These are phyloP conservation scores for Sugiyamaella paludigena DNA, from an alignment of 1,139 yeast species.

Conservation along the genomic window DNA sequence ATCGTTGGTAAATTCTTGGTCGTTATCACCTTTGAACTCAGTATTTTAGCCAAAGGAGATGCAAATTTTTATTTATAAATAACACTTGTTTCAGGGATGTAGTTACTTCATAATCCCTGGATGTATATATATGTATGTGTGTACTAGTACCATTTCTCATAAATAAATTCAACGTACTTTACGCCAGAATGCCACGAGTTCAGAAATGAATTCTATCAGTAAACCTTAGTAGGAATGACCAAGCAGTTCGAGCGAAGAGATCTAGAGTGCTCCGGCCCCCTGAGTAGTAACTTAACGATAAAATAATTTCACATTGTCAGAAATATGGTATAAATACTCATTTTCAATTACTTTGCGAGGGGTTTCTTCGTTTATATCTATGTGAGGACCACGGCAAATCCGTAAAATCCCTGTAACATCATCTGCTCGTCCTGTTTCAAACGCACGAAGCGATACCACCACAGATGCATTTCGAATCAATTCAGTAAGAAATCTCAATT, in stretches of 20 bases:
- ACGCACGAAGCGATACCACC: slow-evolving; percentile 57
- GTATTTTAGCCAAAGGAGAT: background rate
- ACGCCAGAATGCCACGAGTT: too few relatives aligned
- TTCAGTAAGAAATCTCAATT: slow-evolving; percentile 49
- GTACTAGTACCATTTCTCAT: too few relatives aligned
- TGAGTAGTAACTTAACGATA: slow-evolving; percentile 33
- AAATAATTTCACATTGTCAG: slow-evolving; percentile 44
- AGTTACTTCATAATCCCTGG: background rate
- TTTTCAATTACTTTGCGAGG: slow-evolving; percentile 48
- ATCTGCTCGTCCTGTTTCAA: slow-evolving; percentile 76
- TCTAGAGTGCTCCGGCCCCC: too few relatives aligned
- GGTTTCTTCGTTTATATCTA: slow-evolving; percentile 7
- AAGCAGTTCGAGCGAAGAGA: background rate
- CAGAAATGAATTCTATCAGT: too few relatives aligned
- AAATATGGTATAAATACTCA: slow-evolving; percentile 61
- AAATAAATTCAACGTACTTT: too few relatives aligned
- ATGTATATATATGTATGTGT: too few relatives aligned
- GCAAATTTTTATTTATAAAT: background rate
- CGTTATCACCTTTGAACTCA: too few relatives aligned
- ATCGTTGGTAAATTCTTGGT: too few relatives aligned
- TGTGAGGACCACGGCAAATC: slow-evolving; percentile 52
- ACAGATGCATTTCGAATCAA: slow-evolving; percentile 51
- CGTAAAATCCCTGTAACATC: slow-evolving; percentile 75
- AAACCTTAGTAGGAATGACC: background rate
- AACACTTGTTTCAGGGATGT: background rate